Evolutionary conservation across 2,329 filamentous ascomycete species (phyloP), one percentile per base, ranked within the genome.

Genomic region (Aspergillus luchuensis): DNA sequence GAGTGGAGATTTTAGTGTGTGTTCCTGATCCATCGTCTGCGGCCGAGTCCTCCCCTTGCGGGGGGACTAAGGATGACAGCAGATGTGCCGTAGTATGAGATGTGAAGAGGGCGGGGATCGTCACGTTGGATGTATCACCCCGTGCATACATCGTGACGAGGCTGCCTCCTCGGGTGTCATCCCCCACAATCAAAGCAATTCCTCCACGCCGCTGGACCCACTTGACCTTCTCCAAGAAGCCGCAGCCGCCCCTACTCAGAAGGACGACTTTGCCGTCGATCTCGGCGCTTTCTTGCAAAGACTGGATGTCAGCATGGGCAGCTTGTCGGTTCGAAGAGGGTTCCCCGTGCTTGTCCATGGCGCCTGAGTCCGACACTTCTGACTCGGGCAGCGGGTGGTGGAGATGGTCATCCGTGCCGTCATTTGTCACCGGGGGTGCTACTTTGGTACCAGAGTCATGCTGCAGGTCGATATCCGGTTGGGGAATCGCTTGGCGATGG

Each of bases 81-180:
- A 99, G 82, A 74, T 97, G 94, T 1, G 95, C 95, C 0, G 94
- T 98, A 0, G 92, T 98, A 68, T 95, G 88, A 0, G 94, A 96
- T 0, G 95, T 98, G 76, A 99, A 99, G 8, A 98, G 84, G 0
- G 95, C 91, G 1, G 95, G 93, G 57, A 99, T 97, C 0, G 92
- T 92, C 66, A 98, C 86, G 71, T 97, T 97, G 36, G 93, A 96
- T 3, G 94, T 97, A 72, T 98, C 93, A 39, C 94, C 95, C 70
- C 91, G 88, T n/a, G 95, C 95, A 75, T 97, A 98, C 95, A 99
- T 99, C 69, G 96, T 95, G 54, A 98, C 91, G 63, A 99, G 80
- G 38, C 90, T 90, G 4, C 92, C 93, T 48, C 94, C 94, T 63
- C 91, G 90, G 60, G 91, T 89, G 74, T 97, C 91, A 75, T 99